phyloP scores from a whole-genome alignment of 2,329 filamentous ascomycete genomes.

The Salinomyces thailandicus region DNA sequence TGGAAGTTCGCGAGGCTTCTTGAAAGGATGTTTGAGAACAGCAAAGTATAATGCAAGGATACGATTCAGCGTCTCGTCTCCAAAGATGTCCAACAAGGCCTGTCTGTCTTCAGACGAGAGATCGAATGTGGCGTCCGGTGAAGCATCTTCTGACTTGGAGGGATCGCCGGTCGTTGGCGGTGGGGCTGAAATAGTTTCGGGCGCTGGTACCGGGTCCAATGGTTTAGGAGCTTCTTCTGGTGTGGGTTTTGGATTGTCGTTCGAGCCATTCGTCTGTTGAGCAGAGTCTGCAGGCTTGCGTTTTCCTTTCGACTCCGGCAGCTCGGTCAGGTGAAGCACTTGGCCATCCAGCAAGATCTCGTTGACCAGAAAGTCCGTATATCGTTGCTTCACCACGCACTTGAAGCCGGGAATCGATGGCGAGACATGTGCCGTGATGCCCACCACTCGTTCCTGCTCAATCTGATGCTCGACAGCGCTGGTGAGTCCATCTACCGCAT shows the following conservation, averaged over 20 bases:
- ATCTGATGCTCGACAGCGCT: background rate
- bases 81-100: conserved; percentile 39
- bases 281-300: background rate
- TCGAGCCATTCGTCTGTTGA: background rate
- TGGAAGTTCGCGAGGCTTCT: conserved; percentile 47
- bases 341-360: conserved; percentile 69
- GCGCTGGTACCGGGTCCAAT: background rate
- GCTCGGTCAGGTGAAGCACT: conserved; percentile 59
- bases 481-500: background rate
- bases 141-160: background rate
- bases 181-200: background rate
- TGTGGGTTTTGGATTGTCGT: background rate
- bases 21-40: conserved; percentile 43
- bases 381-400: conserved; percentile 62
- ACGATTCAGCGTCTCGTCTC: conserved; percentile 37
- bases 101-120: conserved; percentile 30
- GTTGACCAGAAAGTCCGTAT: conserved; percentile 87
- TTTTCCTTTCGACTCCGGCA: conserved; percentile 1
- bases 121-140: conserved; percentile 9
- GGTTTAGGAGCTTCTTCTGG: conserved; percentile 4
- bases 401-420: conserved; percentile 48
- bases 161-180: background rate
- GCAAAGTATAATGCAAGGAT: conserved; percentile 47
- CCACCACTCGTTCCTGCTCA: conserved; percentile 36
- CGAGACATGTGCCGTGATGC: conserved; percentile 55